Base-by-base conservation (phyloP, 148 eudicot species). In the Rhododendron molle region DNA sequence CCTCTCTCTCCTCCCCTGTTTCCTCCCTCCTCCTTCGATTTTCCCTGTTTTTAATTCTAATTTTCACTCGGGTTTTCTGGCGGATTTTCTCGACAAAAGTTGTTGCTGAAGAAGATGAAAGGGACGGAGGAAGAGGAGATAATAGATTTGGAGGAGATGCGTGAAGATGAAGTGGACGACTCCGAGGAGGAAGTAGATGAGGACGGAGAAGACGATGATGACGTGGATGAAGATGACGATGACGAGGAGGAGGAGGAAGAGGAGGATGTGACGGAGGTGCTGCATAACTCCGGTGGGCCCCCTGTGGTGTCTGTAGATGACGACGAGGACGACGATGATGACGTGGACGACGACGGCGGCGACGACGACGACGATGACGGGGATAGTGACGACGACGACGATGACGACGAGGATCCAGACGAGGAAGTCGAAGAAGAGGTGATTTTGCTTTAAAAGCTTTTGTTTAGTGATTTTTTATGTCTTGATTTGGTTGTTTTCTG, bases 271-370 rank as follows among this genome's bases (percentile, higher is more conserved):
- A 90, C 83, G 84, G 91, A 90, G 85, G 92, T 83, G 84, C 1
- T 90, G 80, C 90, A 85, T 73, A 82, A 85, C 76, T 89, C 92
- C 18, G 92, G 89, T 85, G 90, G 87, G 43, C 88, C 91, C 11
- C 86, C 91, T 9, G 88, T 82, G 81, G 87, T 77, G n/a, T 40
- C 82, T 3, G 88, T 86, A 15, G 90, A 89, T 34, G 92, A 86
- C 60, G 93, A 90, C 7, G 94, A 90, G 0, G 94, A 92, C 0
- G 93, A 87, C 1, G 91, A 56, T 21, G 93, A 85, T 0, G 90
- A 90, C 1, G 95, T 87, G 0, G 94, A 88, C 0, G 94, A 87
- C 3, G 95, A 88, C 2, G 94, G 85, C 8, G 94, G 85, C 7
- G 96, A 0, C 49, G 90, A 81, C 3, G 95, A 84, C 0, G 92